These are phyloP conservation scores for Pseudozyma flocculosa DNA, from an alignment of 1,284 basidiomycete genomes.

Conservation along the genomic window DNA sequence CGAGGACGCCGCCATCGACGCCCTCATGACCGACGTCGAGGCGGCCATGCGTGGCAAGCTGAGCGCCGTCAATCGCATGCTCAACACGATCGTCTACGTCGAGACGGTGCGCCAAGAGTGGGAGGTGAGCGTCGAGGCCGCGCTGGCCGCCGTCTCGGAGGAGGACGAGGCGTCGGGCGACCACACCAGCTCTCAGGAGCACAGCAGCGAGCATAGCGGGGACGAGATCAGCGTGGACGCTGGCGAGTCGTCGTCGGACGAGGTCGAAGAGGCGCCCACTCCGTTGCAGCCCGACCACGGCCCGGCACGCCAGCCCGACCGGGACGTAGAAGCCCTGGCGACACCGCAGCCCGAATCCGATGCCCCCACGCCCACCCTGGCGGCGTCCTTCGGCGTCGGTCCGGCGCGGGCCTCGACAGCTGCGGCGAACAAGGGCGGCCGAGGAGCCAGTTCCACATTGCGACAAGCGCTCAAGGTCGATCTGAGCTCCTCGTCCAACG, in stretches of 20 bases:
- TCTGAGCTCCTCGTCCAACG: background rate
- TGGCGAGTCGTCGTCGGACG: conserved; percentile 7
- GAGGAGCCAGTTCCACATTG: no score
- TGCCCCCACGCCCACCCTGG: no score
- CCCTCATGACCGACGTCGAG: conserved; percentile 82
- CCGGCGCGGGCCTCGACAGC: no score
- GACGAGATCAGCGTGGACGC: conserved; percentile 60
- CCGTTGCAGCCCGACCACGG: no score
- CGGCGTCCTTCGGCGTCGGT: no score
- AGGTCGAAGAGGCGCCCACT: conserved; percentile 50
- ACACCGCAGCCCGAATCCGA: no score
- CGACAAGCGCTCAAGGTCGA: no score
- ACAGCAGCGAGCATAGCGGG: conserved; percentile 55
- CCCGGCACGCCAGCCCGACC: no score
- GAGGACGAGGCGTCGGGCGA: conserved; percentile 28
- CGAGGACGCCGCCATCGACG: conserved; percentile 76
- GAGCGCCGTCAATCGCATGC: conserved; percentile 91
- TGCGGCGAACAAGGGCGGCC: no score
- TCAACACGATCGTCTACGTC: conserved; percentile 94
- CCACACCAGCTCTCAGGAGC: conserved; percentile 16
- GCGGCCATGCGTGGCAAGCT: conserved; percentile 87
- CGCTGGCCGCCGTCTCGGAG: conserved; percentile 63
- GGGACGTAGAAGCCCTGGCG: no score
- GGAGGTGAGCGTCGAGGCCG: conserved; percentile 78
- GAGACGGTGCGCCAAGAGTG: conserved; percentile 97